Percentiles rank a stretch among this genome's conserved stretches.
Evolutionary conservation across 2,329 filamentous ascomycete species (phyloP).

Genomic region (Fusarium oligoseptatum): DNA sequence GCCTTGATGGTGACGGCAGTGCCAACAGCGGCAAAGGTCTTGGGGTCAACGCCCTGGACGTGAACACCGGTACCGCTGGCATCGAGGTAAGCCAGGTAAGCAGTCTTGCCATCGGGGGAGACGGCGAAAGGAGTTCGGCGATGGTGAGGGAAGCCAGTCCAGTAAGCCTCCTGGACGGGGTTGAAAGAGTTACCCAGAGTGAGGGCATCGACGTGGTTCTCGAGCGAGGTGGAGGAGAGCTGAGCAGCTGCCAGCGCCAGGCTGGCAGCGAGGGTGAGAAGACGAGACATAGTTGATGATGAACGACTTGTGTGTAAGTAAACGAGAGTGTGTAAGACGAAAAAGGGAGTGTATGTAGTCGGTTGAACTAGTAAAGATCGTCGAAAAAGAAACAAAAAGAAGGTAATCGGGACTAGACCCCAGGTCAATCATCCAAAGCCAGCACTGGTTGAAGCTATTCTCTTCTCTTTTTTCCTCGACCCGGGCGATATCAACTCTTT

Average conservation of each 20-base stretch:
- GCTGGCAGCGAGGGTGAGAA: slow-evolving; percentile 43
- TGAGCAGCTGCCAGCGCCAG: slow-evolving; percentile 46
- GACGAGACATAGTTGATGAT: slow-evolving; percentile 38
- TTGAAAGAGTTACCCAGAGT: slow-evolving; percentile 66
- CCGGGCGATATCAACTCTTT: slow-evolving; percentile 30
- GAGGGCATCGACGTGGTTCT: slow-evolving; percentile 56
- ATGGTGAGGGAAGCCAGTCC: slow-evolving; percentile 72
- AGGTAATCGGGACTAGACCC: slow-evolving; percentile 40
- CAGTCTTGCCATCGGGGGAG: slow-evolving; percentile 70
- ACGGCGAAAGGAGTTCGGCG: slow-evolving; percentile 73
- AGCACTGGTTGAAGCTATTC: slow-evolving; percentile 36
- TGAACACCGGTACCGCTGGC: slow-evolving; percentile 67
- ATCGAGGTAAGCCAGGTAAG: slow-evolving; percentile 72
- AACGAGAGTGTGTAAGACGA: slow-evolving; percentile 19
- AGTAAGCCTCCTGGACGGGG: slow-evolving; percentile 71
- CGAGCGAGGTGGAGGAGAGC: slow-evolving; percentile 44
- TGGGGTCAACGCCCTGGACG: slow-evolving; percentile 67
- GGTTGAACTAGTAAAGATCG: slow-evolving; percentile 37
- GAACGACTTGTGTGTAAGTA: slow-evolving; percentile 1
- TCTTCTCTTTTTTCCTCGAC: background rate
- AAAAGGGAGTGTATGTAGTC: slow-evolving; percentile 31
- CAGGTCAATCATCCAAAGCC: slow-evolving; percentile 39
- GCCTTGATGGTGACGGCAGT: slow-evolving; percentile 64
- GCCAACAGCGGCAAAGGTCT: slow-evolving; percentile 67
- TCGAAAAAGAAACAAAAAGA: slow-evolving; percentile 42